Conservation (phyloP, 345 rosid genomes). For the Kandelia obovata region DNA sequence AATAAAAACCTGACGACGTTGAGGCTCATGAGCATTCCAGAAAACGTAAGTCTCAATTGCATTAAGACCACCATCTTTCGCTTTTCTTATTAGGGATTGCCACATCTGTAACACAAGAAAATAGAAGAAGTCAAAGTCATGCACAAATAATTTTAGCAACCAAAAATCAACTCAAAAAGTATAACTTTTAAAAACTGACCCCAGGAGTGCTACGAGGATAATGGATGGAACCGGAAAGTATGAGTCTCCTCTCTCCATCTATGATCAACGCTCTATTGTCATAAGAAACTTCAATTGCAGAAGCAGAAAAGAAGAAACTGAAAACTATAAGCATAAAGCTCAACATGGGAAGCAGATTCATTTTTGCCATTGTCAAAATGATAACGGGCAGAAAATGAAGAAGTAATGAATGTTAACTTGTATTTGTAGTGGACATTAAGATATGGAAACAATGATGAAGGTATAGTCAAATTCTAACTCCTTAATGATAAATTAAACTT, state of each 20-base stretch:
- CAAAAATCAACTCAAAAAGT: background rate
- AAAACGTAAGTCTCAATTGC: conserved; percentile 11
- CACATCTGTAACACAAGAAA: background rate
- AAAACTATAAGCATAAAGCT: background rate
- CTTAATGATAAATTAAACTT: too few species aligned
- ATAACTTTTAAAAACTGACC: background rate
- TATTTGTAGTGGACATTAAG: too few species aligned
- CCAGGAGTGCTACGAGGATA: conserved; percentile 13
- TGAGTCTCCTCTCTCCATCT: conserved; percentile 11
- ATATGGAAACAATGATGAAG: too few species aligned
- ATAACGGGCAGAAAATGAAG: background rate
- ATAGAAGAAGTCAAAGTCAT: background rate
- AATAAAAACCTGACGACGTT: conserved; percentile 5
- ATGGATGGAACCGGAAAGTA: conserved; percentile 17
- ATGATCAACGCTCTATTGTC: conserved; percentile 14
- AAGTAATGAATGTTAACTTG: too few species aligned
- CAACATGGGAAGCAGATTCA: background rate
- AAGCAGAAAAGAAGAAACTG: background rate
- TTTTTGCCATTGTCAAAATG: background rate
- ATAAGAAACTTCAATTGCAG: background rate
- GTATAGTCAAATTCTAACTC: too few species aligned
- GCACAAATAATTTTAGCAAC: background rate
- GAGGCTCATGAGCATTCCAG: conserved; percentile 15
- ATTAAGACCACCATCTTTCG: conserved; percentile 4
- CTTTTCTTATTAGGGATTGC: background rate